Conservation (phyloP, 1,284 basidiomycete species). For the Cerioporus squamosus region DNA sequence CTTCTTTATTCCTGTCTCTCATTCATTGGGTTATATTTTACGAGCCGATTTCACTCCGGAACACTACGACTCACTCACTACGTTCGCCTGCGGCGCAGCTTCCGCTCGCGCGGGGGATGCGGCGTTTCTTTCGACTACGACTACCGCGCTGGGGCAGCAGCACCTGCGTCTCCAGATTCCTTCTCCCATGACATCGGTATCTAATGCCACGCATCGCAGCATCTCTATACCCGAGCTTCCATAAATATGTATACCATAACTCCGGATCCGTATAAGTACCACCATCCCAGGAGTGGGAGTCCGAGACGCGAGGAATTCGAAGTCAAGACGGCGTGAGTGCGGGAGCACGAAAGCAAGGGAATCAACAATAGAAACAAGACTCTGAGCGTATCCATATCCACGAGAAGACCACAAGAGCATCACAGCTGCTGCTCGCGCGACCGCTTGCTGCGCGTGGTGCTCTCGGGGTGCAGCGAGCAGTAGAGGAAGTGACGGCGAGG, state of each 20-base stretch:
- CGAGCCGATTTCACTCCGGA: constrained; percentile 1
- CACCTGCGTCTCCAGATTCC: not conserved
- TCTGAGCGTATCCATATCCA: not conserved
- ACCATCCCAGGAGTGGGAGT: not conserved
- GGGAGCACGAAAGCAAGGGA: not conserved
- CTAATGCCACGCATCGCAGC: constrained; percentile 18
- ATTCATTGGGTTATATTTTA: constrained; percentile 2
- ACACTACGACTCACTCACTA: not conserved
- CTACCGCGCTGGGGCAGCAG: not conserved
- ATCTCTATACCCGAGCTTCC: constrained; percentile 29
- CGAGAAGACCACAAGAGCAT: not conserved
- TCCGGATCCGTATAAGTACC: constrained; percentile 17
- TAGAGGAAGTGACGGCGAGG: constrained; percentile 82
- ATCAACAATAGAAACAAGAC: not conserved
- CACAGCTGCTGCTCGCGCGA: constrained; percentile 32
- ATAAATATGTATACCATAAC: constrained; percentile 30
- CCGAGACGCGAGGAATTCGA: not conserved
- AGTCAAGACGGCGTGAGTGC: too few relatives aligned
- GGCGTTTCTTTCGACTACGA: constrained; percentile 1
- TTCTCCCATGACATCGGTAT: constrained; percentile 6
- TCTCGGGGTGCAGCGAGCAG: constrained; percentile 62
- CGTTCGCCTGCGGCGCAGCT: not conserved
- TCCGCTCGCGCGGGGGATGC: not conserved
- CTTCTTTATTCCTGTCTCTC: not conserved
- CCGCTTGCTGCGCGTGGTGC: constrained; percentile 32